Evolutionary conservation across 257 asterid species (phyloP).

Genomic region (Orobanche coerulescens): DNA sequence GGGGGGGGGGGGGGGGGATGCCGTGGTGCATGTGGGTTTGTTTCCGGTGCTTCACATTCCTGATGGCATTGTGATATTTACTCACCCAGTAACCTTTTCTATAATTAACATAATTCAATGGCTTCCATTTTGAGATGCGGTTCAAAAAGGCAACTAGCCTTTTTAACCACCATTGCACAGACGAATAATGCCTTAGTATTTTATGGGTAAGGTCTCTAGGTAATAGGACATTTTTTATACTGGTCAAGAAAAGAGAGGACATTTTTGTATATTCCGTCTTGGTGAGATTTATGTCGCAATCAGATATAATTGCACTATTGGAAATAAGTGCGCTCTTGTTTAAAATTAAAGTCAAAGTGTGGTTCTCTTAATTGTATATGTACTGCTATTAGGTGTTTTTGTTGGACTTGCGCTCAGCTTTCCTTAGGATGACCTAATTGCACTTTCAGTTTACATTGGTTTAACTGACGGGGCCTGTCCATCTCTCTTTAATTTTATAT

Average conservation of each 20-base stretch:
- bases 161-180: neutral
- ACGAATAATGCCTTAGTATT: neutral
- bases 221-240: neutral
- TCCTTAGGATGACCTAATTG: neutral
- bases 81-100: neutral
- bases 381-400: neutral
- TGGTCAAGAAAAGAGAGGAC: too few relatives aligned
- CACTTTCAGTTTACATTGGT: slow-evolving; percentile 7
- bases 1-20: too few relatives aligned
- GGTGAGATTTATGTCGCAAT: neutral
- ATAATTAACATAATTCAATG: neutral
- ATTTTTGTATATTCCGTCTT: neutral
- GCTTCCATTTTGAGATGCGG: neutral
- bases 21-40: neutral
- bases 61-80: neutral
- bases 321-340: neutral
- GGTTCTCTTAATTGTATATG: neutral
- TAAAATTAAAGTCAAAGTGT: neutral
- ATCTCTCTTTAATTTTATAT: neutral
- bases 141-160: neutral
- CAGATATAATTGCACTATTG: neutral
- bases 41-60: neutral
- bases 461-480: slow-evolving; percentile 1
- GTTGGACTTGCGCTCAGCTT: slow-evolving; percentile 2
- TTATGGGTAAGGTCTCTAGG: neutral